Conservation (phyloP, 305 asterid species). For the Solanum aculeatissimum region DNA sequence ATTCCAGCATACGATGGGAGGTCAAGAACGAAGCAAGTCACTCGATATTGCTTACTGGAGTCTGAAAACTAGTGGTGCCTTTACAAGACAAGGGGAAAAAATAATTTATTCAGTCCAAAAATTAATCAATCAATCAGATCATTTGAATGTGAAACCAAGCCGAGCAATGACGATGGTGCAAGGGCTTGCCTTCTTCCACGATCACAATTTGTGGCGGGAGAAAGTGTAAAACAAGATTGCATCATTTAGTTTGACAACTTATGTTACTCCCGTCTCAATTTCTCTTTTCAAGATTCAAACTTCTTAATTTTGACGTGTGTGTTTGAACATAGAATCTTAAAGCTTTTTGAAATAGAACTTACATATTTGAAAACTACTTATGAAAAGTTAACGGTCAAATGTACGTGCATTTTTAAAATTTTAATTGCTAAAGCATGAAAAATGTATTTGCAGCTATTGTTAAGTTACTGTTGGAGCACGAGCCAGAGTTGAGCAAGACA, state of each 20-base stretch:
- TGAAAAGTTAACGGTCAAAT: not conserved
- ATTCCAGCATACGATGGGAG: not conserved
- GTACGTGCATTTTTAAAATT: too few relatives aligned
- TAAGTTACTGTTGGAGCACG: conserved; percentile 47
- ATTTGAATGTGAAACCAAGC: not conserved
- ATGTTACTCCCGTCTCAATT: not conserved
- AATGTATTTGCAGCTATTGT: conserved; percentile 36
- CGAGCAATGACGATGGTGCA: too few relatives aligned
- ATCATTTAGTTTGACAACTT: not conserved
- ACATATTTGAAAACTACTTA: too few relatives aligned
- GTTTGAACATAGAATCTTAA: too few relatives aligned
- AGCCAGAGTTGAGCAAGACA: conserved; percentile 45
- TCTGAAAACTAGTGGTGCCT: not conserved
- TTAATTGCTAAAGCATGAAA: not conserved
- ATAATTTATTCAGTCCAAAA: not conserved
- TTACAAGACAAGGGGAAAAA: not conserved
- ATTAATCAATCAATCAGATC: not conserved
- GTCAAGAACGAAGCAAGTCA: not conserved
- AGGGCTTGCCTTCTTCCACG: not conserved
- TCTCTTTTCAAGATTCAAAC: not conserved
- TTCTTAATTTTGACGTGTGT: too few relatives aligned
- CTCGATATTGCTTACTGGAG: not conserved
- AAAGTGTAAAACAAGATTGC: not conserved
- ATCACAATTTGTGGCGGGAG: not conserved
- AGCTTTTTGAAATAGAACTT: too few relatives aligned